phyloP scores from a whole-genome alignment of 345 rosid genomes.

The Corymbia maculata region DNA sequence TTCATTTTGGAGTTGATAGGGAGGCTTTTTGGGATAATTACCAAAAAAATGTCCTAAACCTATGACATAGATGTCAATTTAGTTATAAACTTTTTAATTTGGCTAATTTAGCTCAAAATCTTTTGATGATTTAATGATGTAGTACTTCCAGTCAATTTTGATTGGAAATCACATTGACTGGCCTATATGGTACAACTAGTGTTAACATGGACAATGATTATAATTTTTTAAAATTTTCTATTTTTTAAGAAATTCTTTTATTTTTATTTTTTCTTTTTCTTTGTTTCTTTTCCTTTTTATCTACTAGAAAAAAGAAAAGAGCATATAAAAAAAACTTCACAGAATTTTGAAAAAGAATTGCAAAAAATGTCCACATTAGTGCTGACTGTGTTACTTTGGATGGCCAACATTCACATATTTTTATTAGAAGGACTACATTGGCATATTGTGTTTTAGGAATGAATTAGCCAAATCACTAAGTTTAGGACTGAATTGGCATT shows the following conservation, averaged over 20 bases:
- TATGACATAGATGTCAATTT: not conserved
- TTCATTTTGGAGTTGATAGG: not conserved
- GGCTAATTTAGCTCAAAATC: not conserved
- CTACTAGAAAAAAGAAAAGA: not conserved
- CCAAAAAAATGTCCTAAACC: not conserved
- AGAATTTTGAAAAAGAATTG: not conserved
- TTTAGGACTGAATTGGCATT: not conserved
- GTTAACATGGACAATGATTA: not conserved
- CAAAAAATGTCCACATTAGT: not conserved
- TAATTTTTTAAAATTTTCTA: not conserved
- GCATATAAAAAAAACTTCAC: not conserved
- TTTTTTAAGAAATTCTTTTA: not conserved
- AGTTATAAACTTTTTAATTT: not conserved
- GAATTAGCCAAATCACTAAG: not conserved
- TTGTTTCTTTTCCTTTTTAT: not conserved
- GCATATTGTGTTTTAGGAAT: not conserved
- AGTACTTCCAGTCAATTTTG: not conserved
- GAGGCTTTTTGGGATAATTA: not conserved
- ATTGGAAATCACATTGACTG: fast-evolving
- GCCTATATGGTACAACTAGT: fast-evolving
- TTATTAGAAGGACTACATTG: not conserved
- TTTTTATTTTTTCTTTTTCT: too few species aligned
- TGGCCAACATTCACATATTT: not conserved
- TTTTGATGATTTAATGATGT: not conserved
- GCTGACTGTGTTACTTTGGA: not conserved